Base-by-base conservation (phyloP, 1,284 basidiomycete genomes). In the Puccinia hordei region DNA sequence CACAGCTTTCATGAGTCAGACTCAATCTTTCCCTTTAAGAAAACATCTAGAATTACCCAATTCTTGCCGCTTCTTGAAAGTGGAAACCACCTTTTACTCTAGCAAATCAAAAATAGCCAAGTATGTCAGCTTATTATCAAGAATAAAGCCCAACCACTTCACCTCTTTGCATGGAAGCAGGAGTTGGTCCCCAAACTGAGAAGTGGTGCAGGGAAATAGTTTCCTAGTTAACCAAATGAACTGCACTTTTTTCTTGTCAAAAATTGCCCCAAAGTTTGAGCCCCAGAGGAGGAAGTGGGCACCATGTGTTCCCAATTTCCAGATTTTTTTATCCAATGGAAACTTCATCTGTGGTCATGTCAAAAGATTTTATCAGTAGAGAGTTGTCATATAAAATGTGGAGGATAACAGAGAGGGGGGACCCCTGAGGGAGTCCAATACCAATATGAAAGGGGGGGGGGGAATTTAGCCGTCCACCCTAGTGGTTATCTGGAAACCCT, bases 381-480 rank as follows among this genome's bases (percentile, higher is more conserved):
- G 71, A 24, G n/a, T 44, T 10, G 44, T 53, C 53, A 33, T 72
- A 72, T 12, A 73, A 51, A 13, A 73, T 51, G 71, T 72, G 53
- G 10, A 72, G 44, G n/a, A 3, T 49, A 53, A 55, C 44, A 17
- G 71, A 73, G 0, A 73, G 33, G 13, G 46, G 71, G 12, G 51
- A 73, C 12, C 44, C 71, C 30, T 53, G 10, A 73, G n/a, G n/a
- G n/a, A n/a, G n/a, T n/a, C n/a, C n/a, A n/a, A n/a, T n/a, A n/a
- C n/a, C n/a, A n/a, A n/a, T 13, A 30, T 8, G 19, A n/a, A 49
- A 49, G 10, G 44, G 41, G 55, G 5, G 17, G 27, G 71, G 55
- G 33, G 35, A 12, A 69, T 17, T 38, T 69, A 30, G 46, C 35
- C n/a, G n/a, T n/a, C n/a, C n/a, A n/a, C n/a, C n/a, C n/a, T n/a